Evolutionary conservation across 2,329 filamentous ascomycete species (phyloP).

Genomic region (Aurifilum marmelostoma): DNA sequence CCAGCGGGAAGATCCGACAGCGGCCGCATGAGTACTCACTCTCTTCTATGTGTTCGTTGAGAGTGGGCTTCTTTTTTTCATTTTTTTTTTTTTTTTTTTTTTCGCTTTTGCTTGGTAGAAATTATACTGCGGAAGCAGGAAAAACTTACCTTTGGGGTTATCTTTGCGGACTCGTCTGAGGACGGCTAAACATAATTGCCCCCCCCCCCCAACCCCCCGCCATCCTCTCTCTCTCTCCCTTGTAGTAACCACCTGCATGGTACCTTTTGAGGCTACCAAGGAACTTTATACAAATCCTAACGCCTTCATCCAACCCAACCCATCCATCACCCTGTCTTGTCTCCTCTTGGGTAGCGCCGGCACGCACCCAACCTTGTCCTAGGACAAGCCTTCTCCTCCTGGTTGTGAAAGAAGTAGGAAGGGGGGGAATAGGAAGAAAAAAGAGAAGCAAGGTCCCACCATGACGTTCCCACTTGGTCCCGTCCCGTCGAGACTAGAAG

Average conservation of each 20-base stretch:
- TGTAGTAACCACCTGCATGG: too few relatives aligned
- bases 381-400: not conserved
- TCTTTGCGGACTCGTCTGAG: too few relatives aligned
- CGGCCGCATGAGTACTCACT: not conserved
- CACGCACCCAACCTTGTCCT: not conserved
- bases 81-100: not conserved
- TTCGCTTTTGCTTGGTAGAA: too few relatives aligned
- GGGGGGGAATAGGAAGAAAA: not conserved
- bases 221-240: too few relatives aligned
- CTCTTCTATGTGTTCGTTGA: too few relatives aligned
- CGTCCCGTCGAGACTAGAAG: not conserved
- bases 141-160: too few relatives aligned
- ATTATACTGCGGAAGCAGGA: too few relatives aligned
- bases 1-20: conserved; percentile 1
- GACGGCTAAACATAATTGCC: too few relatives aligned
- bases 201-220: too few relatives aligned
- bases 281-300: not conserved
- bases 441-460: conserved; percentile 4
- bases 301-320: not conserved
- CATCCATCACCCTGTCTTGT: too few relatives aligned
- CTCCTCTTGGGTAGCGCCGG: too few relatives aligned
- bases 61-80: not conserved
- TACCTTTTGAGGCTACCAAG: not conserved
- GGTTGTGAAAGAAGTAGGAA: too few relatives aligned
- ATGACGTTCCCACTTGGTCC: conserved; percentile 1